Conservation (phyloP, 176 grass and related monocot genomes). For the Cocos nucifera region DNA sequence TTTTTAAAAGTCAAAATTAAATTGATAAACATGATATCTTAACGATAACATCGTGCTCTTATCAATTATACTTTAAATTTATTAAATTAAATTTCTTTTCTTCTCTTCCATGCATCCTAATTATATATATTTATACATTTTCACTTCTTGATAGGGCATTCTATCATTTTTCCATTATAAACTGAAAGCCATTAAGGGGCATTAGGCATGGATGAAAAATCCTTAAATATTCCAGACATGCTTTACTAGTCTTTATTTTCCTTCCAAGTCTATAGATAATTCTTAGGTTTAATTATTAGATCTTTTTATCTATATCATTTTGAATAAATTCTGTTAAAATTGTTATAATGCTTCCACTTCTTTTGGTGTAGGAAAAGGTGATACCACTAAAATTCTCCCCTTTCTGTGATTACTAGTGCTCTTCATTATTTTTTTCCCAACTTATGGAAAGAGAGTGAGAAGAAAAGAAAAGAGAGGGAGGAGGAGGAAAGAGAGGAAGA, state of each 20-base stretch:
- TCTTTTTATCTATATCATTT: background rate
- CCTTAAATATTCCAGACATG: slow-evolving; percentile 77
- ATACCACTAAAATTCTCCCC: slow-evolving; percentile 33
- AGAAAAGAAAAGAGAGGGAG: too few species aligned
- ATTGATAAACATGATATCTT: too few species aligned
- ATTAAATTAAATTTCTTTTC: too few species aligned
- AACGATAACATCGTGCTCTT: too few species aligned
- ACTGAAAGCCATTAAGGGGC: slow-evolving; percentile 80
- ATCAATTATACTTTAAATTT: slow-evolving; percentile 11
- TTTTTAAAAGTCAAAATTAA: too few species aligned
- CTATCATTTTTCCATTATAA: slow-evolving; percentile 49
- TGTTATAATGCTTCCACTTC: background rate
- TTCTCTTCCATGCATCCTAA: too few species aligned
- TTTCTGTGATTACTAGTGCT: too few species aligned
- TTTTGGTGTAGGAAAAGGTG: slow-evolving; percentile 43
- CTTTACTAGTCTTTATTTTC: slow-evolving; percentile 81
- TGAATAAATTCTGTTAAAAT: slow-evolving; percentile 4
- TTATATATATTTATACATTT: too few species aligned
- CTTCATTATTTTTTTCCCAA: too few species aligned
- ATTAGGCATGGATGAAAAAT: slow-evolving; percentile 96
- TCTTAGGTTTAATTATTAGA: slow-evolving; percentile 35
- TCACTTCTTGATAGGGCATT: background rate
- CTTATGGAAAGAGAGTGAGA: too few species aligned
- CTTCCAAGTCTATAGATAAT: slow-evolving; percentile 33
- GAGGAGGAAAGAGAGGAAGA: too few species aligned